phyloP scores from a whole-genome alignment of 1,139 yeast genomes.

The Zygoascus sp. region DNA sequence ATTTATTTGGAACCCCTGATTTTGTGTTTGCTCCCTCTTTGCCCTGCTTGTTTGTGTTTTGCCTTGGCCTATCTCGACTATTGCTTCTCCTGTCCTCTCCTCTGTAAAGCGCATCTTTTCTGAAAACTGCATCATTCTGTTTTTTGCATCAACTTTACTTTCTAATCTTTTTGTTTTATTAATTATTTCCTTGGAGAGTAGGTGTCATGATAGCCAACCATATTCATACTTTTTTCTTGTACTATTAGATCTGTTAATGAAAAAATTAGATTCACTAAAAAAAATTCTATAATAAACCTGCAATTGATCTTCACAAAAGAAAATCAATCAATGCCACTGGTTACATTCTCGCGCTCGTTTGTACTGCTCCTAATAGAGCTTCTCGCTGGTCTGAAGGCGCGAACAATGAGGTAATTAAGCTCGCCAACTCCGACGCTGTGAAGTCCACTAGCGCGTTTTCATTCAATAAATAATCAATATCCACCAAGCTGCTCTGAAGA shows the following conservation, averaged over 20 bases:
- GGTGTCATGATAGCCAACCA: background rate
- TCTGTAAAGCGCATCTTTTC: background rate
- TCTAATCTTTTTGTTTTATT: slow-evolving; percentile 8
- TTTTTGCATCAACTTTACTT: background rate
- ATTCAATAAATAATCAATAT: slow-evolving; percentile 65
- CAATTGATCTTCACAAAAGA: too few species aligned
- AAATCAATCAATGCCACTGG: too few species aligned
- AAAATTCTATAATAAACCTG: too few species aligned
- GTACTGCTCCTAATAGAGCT: slow-evolving; percentile 57
- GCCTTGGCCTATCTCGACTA: background rate
- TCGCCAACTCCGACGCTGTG: slow-evolving; percentile 59
- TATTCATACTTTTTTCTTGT: slow-evolving; percentile 1
- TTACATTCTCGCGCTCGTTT: slow-evolving; percentile 5
- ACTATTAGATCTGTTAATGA: slow-evolving; percentile 1
- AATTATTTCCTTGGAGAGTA: background rate
- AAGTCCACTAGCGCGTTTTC: slow-evolving; percentile 73
- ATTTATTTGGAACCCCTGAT: background rate
- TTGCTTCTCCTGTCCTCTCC: background rate
- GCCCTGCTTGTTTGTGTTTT: slow-evolving; percentile 1
- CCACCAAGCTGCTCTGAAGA: slow-evolving; percentile 46
- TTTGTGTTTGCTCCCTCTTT: slow-evolving; percentile 1
- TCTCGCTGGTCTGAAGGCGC: slow-evolving; percentile 66
- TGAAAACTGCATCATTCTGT: background rate
- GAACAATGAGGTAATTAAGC: slow-evolving; percentile 58
- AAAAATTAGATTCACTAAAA: background rate